Conservation (phyloP, 306 rosid genomes). For the Lathyrus aphaca region DNA sequence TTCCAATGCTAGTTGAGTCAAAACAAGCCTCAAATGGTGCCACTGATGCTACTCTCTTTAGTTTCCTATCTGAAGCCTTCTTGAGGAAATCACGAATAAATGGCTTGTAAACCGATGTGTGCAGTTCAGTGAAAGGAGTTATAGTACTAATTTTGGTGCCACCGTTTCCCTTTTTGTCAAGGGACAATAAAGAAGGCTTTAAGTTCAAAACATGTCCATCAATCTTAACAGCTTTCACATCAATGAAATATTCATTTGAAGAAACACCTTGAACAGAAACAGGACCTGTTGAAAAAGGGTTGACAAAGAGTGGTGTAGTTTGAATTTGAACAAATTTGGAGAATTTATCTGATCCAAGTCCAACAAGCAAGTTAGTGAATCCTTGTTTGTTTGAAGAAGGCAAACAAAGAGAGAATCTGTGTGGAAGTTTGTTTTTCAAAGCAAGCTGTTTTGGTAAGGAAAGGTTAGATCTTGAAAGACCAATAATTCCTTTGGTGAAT, state of each 20-base stretch:
- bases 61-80: conserved; percentile 37
- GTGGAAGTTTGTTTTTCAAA: background rate
- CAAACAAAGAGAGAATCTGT: conserved; percentile 17
- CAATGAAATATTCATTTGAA: conserved; percentile 41
- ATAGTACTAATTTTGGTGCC: conserved; percentile 45
- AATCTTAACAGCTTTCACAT: conserved; percentile 44
- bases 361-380: conserved; percentile 32
- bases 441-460: conserved; percentile 18
- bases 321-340: conserved; percentile 19
- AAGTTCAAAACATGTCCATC: conserved; percentile 42
- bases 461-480: conserved; percentile 19
- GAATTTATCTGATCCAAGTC: conserved; percentile 24
- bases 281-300: conserved; percentile 5
- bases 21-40: conserved; percentile 50
- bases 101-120: conserved; percentile 38
- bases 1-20: conserved; percentile 19
- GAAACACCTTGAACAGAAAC: conserved; percentile 20
- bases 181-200: conserved; percentile 37
- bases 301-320: conserved; percentile 33
- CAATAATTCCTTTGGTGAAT: conserved; percentile 22
- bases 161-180: conserved; percentile 42
- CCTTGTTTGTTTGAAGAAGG: conserved; percentile 27
- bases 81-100: conserved; percentile 40
- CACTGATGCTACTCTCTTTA: conserved; percentile 45
- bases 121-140: conserved; percentile 35